Base-by-base conservation (phyloP, 345 rosid species). In the Brassica carinata region DNA sequence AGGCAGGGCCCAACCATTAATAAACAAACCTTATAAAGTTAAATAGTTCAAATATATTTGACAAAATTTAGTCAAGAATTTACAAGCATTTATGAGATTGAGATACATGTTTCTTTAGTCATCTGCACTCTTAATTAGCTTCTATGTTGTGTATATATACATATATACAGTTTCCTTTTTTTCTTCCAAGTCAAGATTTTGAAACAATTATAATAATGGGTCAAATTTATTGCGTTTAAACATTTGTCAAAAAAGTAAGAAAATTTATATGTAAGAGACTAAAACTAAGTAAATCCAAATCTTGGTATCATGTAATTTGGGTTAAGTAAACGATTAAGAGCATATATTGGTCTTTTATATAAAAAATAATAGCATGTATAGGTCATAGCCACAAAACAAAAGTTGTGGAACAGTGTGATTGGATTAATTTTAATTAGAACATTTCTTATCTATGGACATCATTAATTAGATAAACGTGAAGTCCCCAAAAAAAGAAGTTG, bases 391-490 rank as follows among this genome's bases (percentile, higher is more conserved):
- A 61, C 29, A 23, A 23, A 59, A 23, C 27, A 26, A 51, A 48
- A 70, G 43, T 13, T 26, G 13, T 69, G 1, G 19, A 69, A 51
- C 8, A 18, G 17, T 51, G n/a, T 27, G 63, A 51, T 8, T 51
- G 62, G 7, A 27, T 4, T 11, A 51, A 29, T 5, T 51, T 8
- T 8, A 51, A 18, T 69, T 26, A 69, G 9, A 7, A 26, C 23
- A 48, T 69, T 10, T 68, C 17, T 69, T 10, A 45, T 63, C 15
- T 74, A 29, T 64, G 10, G 23, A 63, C 15, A 74, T 48, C 45
- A 8, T 62, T 64, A 70, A 70, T 53, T 70, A 30, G 63, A 70
- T 14, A 51, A 27, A 69, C 38, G 45, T 65, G 45, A 65, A 65
- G 27, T 33, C 36, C 11, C 69, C 69, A n/a, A n/a, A n/a, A n/a